Evolutionary conservation across 768 basidiomycete genomes (phyloP), one percentile per base, ranked within the genome.

Genomic region (Podaxis sp.): DNA sequence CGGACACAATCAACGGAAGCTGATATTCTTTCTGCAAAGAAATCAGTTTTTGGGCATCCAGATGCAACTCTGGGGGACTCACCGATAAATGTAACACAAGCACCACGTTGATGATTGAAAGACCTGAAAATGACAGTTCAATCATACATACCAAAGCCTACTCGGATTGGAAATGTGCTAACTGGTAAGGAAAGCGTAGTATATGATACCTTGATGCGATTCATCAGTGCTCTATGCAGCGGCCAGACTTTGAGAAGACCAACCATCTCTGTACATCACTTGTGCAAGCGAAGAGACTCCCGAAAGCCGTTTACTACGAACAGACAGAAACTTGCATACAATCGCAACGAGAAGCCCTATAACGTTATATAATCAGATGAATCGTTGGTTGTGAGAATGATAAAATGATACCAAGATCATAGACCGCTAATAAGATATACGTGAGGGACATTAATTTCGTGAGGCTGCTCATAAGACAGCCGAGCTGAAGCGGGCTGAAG

Each of bases 181-280:
- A 59, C 58, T 33, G 29, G 58, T 27, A 8, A 59, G 49, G 17
- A 51, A 15, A 4, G 19, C 49, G 22, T 59, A 59, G 49, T 59
- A 59, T 7, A 51, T 19, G 17, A 59, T 51, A 11, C 58, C 58
- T 59, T 50, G 11, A 24, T 33, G 33, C 33, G 8, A 9, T 33
- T 33, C 33, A 9, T 33, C 33, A 33, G 9, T 33, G 33, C 33
- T 33, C 33, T 9, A 33, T 33, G 33, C 8, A 7, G 7, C 33
- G 33, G 2, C 33, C 33, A 33, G 33, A 33, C 33, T 33, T 33
- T 33, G 33, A 33, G 7, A 33, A 33, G 33, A 33, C 33, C 8
- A 15, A 59, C 58, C 50, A 24, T 59, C 58, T 24, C 47, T 59
- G 33, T 51, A 59, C 15, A 50, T 51, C 3, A 59, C 58, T n/a